Evolutionary conservation across 1,139 yeast species (phyloP).

Genomic region (Taphrina communis): DNA sequence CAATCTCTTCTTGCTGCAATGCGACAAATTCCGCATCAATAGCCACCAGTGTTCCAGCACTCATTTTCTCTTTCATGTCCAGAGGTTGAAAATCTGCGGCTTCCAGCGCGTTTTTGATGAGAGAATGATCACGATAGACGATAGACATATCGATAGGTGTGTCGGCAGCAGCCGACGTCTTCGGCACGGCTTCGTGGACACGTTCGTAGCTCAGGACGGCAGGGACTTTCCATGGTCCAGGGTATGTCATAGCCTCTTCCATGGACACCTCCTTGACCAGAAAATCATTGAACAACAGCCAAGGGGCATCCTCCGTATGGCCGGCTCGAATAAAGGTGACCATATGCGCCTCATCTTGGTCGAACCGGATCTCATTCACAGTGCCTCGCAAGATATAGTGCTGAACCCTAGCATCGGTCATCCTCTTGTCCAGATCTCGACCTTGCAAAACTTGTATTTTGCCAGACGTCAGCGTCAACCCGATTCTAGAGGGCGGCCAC

Average conservation of each 20-base stretch:
- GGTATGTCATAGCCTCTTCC: conserved; percentile 69
- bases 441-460: conserved; percentile 40
- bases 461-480: conserved; percentile 35
- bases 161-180: conserved; percentile 8
- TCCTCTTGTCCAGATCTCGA: conserved; percentile 41
- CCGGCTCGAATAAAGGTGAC: conserved; percentile 56
- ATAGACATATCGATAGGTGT: conserved; percentile 55
- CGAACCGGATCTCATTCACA: conserved; percentile 52
- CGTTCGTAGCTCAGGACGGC: conserved; percentile 65
- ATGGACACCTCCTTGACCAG: conserved; percentile 78
- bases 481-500: conserved; percentile 43
- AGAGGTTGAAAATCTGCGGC: conserved; percentile 29
- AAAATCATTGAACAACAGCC: conserved; percentile 93
- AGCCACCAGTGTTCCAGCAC: conserved; percentile 78
- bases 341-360: conserved; percentile 50
- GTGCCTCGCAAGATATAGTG: conserved; percentile 52
- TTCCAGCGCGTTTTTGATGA: conserved; percentile 60
- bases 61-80: conserved; percentile 17
- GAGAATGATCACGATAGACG: conserved; percentile 61
- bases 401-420: conserved; percentile 38
- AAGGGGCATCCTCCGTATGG: conserved; percentile 52
- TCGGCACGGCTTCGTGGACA: conserved; percentile 5
- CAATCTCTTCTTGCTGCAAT: conserved; percentile 77
- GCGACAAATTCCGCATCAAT: conserved; percentile 97
- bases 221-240: conserved; percentile 82